These are phyloP conservation scores for Uncinocarpus reesii DNA, from an alignment of 2,329 filamentous ascomycete species.

Conservation along the genomic window DNA sequence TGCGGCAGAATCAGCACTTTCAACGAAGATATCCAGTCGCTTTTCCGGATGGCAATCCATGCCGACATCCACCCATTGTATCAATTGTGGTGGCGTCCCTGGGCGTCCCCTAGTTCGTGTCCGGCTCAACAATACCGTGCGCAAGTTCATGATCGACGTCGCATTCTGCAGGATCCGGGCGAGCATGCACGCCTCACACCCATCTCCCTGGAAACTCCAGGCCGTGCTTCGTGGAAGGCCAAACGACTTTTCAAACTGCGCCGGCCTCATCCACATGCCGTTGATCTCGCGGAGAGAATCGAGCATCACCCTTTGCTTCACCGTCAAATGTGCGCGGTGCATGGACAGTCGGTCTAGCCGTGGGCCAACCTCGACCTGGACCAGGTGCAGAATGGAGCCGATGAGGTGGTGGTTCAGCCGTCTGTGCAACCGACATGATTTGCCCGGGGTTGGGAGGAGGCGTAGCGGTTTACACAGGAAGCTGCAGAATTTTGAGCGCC, in stretches of 20 bases:
- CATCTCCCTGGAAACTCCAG: slow-evolving; percentile 25
- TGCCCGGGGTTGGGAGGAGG: neutral
- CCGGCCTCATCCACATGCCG: slow-evolving; percentile 26
- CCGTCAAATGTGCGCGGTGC: slow-evolving; percentile 13
- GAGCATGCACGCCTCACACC: slow-evolving; percentile 33
- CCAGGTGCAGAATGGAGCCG: slow-evolving; percentile 15
- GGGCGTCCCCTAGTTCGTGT: slow-evolving; percentile 21
- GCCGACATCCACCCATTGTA: slow-evolving; percentile 24
- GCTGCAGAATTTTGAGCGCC: slow-evolving; percentile 9
- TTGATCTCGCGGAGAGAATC: slow-evolving; percentile 22
- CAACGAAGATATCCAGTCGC: slow-evolving; percentile 7
- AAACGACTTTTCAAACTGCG: slow-evolving; percentile 9
- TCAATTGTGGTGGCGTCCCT: slow-evolving; percentile 21
- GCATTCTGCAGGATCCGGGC: slow-evolving; percentile 24
- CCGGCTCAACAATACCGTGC: slow-evolving; percentile 24
- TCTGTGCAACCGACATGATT: slow-evolving; percentile 18
- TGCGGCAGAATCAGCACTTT: slow-evolving; percentile 8
- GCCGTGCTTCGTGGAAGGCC: slow-evolving; percentile 12
- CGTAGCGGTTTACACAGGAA: slow-evolving; percentile 8
- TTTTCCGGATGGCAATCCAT: slow-evolving; percentile 18
- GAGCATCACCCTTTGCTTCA: slow-evolving; percentile 18
- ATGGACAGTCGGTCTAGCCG: slow-evolving; percentile 17
- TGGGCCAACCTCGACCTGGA: slow-evolving; percentile 19
- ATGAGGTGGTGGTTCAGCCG: slow-evolving; percentile 17
- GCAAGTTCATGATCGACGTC: slow-evolving; percentile 24